Conservation (phyloP, 306 rosid species). For the Biancaea sappan region DNA sequence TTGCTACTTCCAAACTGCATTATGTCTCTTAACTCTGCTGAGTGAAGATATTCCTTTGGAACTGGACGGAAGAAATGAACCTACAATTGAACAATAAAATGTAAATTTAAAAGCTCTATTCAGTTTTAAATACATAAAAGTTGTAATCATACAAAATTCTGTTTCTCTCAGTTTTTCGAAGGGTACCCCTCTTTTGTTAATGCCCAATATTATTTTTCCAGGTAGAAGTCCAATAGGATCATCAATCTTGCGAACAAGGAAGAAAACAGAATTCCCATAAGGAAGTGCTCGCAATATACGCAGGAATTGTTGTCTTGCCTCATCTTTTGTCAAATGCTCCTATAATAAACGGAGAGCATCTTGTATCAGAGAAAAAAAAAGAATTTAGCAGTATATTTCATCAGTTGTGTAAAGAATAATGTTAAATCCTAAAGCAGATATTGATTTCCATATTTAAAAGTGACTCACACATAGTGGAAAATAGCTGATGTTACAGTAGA, state of each 20-base stretch:
- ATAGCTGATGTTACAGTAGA: neutral
- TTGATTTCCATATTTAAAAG: neutral
- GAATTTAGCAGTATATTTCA: neutral
- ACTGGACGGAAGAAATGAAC: slow-evolving; percentile 82
- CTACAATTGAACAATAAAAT: slow-evolving; percentile 16
- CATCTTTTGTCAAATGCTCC: slow-evolving; percentile 88
- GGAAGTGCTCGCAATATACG: slow-evolving; percentile 91
- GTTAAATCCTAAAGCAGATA: slow-evolving; percentile 3
- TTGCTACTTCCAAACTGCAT: slow-evolving; percentile 99
- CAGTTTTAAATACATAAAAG: neutral
- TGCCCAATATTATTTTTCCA: slow-evolving; percentile 86
- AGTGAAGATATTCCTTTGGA: slow-evolving; percentile 94
- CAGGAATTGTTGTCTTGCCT: slow-evolving; percentile 91
- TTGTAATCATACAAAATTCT: neutral
- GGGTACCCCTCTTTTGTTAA: slow-evolving; percentile 96
- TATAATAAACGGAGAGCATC: slow-evolving; percentile 28
- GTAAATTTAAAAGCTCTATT: slow-evolving; percentile 12
- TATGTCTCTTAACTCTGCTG: slow-evolving; percentile 97
- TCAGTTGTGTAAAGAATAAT: neutral
- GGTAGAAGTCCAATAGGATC: slow-evolving; percentile 98
- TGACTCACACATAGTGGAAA: slow-evolving; percentile 20
- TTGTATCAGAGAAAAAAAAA: neutral
- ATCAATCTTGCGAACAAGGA: slow-evolving; percentile 95
- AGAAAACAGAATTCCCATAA: slow-evolving; percentile 92
- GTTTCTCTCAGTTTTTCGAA: neutral